Conservation (phyloP, 2,329 filamentous ascomycete species). For the Aspergillus awamori region DNA sequence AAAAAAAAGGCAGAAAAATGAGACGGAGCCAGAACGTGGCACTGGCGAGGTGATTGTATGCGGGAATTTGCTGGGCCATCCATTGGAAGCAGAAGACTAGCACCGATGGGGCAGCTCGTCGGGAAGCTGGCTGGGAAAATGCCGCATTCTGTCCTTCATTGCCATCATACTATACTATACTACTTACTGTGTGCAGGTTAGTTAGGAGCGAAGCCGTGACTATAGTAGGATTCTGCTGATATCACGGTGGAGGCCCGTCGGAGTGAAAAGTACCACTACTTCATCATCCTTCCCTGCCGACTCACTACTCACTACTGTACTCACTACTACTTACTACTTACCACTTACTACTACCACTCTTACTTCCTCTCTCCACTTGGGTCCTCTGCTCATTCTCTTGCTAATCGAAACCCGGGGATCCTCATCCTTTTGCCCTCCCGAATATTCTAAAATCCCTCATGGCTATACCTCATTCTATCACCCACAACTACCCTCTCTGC, state of each 20-base stretch:
- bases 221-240: no score
- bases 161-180: no score
- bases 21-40: not conserved
- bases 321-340: no score
- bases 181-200: no score
- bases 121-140: not conserved
- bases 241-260: no score
- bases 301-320: no score
- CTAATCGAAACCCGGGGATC: conserved; percentile 2
- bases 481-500: no score
- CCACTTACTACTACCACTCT: not conserved
- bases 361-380: not conserved
- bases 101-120: conserved; percentile 24
- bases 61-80: conserved; percentile 27
- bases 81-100: conserved; percentile 16
- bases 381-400: not conserved
- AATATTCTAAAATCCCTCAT: not conserved
- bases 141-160: not conserved
- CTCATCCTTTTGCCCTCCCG: not conserved
- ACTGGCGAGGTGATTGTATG: conserved; percentile 17
- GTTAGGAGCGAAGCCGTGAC: no score
- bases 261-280: no score
- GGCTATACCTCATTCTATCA: not conserved
- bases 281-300: no score
- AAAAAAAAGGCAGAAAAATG: no score